phyloP scores from a whole-genome alignment of 495 filamentous ascomycete genomes.

The Penicillium arizonense region DNA sequence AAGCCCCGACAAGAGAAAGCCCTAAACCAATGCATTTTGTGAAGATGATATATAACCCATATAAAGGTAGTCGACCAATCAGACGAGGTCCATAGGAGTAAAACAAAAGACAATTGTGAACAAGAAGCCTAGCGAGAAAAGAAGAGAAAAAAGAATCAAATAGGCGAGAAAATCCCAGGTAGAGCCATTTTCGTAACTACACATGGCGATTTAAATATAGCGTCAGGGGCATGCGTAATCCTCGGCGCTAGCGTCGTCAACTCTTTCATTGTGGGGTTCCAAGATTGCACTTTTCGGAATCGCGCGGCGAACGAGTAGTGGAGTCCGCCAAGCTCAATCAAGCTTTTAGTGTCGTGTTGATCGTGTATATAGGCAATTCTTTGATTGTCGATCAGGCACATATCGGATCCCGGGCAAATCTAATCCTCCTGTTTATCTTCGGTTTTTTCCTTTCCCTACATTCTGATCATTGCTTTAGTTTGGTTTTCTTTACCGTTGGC shows the following conservation, averaged over 20 bases:
- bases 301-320: conserved; percentile 1
- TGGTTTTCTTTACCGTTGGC: no score
- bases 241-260: conserved; percentile 30
- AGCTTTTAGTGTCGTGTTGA: conserved; percentile 14
- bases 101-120: background rate
- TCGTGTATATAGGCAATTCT: background rate
- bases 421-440: background rate
- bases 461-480: no score
- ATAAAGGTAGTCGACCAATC: background rate
- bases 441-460: no score
- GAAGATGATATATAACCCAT: background rate
- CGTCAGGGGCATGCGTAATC: conserved; percentile 21
- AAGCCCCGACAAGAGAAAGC: background rate
- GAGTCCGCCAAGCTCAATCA: conserved; percentile 19
- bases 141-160: background rate
- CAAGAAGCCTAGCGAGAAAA: no score
- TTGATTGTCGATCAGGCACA: background rate
- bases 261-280: conserved; percentile 12
- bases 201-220: conserved; percentile 11
- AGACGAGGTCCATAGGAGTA: background rate
- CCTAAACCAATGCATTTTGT: conserved; percentile 10
- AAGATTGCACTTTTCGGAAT: background rate
- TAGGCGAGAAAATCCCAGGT: background rate
- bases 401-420: background rate
- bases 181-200: background rate